These are phyloP conservation scores for Diophrys appendiculata DNA, from an alignment of 73 alveolate species.

Conservation along the genomic window DNA sequence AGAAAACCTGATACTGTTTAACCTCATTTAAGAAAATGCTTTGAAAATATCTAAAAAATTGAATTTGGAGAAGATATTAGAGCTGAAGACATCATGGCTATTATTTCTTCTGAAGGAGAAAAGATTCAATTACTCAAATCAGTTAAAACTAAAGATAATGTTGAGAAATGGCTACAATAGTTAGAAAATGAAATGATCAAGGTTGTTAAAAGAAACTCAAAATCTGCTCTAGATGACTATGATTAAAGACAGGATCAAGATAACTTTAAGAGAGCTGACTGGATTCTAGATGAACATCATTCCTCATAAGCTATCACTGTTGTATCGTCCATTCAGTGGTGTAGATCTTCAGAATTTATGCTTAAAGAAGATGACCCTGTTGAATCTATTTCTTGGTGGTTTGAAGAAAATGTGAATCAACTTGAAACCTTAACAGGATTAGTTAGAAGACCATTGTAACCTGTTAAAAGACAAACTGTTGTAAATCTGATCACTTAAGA, in stretches of 20 bases:
- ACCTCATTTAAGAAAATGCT: conserved; percentile 94
- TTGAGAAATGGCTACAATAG: conserved; percentile 94
- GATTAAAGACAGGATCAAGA: conserved; percentile 76
- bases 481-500: conserved; percentile 96
- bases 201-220: conserved; percentile 85
- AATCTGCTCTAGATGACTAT: conserved; percentile 83
- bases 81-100: conserved; percentile 85
- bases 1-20: conserved; percentile 91
- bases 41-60: conserved; percentile 90
- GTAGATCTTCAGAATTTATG: conserved; percentile 76
- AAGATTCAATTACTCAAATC: conserved; percentile 74
- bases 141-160: conserved; percentile 88
- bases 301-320: conserved; percentile 89
- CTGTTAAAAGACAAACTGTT: conserved; percentile 79
- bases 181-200: conserved; percentile 84
- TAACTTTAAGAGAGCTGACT: conserved; percentile 88
- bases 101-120: conserved; percentile 96
- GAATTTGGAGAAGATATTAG: conserved; percentile 74
- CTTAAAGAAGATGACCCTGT: conserved; percentile 79
- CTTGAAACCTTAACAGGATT: conserved; percentile 77
- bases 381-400: conserved; percentile 74
- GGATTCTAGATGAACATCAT: conserved; percentile 87
- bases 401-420: conserved; percentile 33
- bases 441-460: conserved; percentile 79
- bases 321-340: conserved; percentile 85